Evolutionary conservation across 805 yeast species (phyloP).

Genomic region (Wickerhamiella sorbophila): DNA sequence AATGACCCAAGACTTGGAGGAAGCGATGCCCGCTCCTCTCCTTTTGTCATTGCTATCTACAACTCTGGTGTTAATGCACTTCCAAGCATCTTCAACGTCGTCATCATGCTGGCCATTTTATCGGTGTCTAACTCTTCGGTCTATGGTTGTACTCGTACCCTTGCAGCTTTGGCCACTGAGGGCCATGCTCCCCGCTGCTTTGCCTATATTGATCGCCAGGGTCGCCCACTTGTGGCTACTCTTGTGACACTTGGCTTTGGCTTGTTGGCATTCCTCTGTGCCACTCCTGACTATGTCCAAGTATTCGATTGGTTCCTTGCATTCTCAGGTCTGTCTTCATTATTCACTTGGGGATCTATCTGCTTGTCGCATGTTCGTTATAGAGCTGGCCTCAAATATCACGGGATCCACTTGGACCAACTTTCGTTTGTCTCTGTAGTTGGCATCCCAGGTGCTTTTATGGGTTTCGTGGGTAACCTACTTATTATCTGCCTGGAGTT

Average conservation of each 20-base stretch:
- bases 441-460: constrained; percentile 48
- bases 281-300: constrained; percentile 28
- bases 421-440: constrained; percentile 46
- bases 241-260: constrained; percentile 31
- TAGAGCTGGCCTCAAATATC: neutral
- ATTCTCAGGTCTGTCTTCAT: constrained; percentile 56
- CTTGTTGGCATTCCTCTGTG: constrained; percentile 41
- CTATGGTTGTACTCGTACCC: constrained; percentile 56
- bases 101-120: constrained; percentile 49
- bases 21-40: constrained; percentile 49
- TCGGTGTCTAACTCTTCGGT: constrained; percentile 68
- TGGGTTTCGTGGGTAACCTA: constrained; percentile 42
- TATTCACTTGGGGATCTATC: constrained; percentile 68
- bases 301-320: constrained; percentile 67
- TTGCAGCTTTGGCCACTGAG: constrained; percentile 50
- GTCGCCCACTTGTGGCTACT: constrained; percentile 58
- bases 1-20: constrained; percentile 34
- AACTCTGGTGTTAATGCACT: constrained; percentile 53
- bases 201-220: constrained; percentile 52
- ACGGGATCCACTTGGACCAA: constrained; percentile 48
- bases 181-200: constrained; percentile 46
- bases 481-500: constrained; percentile 54
- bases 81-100: constrained; percentile 58
- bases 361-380: constrained; percentile 48
- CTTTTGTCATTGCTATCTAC: constrained; percentile 55